Percentiles rank a stretch among this genome's conserved stretches.
These are phyloP conservation scores for Heterobasidion irregulare DNA, from an alignment of 1,284 basidiomycete genomes.

Conservation along the genomic window DNA sequence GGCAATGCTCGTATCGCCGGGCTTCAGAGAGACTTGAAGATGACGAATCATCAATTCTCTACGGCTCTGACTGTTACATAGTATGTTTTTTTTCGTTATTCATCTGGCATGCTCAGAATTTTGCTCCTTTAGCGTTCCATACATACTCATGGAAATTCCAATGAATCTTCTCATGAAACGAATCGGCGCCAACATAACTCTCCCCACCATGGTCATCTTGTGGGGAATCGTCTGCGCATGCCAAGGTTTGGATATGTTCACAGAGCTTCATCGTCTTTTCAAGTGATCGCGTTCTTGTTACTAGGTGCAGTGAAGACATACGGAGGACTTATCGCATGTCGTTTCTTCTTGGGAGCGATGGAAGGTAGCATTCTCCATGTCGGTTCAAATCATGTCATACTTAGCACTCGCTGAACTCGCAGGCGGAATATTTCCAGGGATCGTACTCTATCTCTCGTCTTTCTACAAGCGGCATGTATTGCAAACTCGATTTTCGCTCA, in stretches of 20 bases:
- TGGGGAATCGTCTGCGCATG: constrained; percentile 51
- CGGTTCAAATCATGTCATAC: background rate
- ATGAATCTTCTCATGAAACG: constrained; percentile 49
- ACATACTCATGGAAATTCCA: constrained; percentile 51
- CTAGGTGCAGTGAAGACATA: constrained; percentile 47
- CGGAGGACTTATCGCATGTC: constrained; percentile 43
- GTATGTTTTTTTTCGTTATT: constrained; percentile 9
- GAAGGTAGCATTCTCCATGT: constrained; percentile 27
- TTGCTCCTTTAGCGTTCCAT: constrained; percentile 33
- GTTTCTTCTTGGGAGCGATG: constrained; percentile 58
- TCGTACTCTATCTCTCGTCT: constrained; percentile 47
- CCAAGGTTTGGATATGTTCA: constrained; percentile 31
- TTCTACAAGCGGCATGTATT: constrained; percentile 52
- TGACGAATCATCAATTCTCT: constrained; percentile 35
- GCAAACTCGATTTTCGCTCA: constrained; percentile 44
- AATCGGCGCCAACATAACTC: constrained; percentile 46
- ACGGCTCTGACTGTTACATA: constrained; percentile 12
- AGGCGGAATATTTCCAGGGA: constrained; percentile 48
- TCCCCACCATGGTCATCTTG: constrained; percentile 44
- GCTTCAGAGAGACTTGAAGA: constrained; percentile 40
- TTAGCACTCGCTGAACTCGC: background rate
- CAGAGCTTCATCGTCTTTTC: background rate
- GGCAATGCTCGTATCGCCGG: constrained; percentile 55
- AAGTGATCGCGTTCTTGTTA: background rate
- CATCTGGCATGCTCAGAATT: background rate